phyloP scores from a whole-genome alignment of 495 filamentous ascomycete species.

The Penicillium bialowiezense region DNA sequence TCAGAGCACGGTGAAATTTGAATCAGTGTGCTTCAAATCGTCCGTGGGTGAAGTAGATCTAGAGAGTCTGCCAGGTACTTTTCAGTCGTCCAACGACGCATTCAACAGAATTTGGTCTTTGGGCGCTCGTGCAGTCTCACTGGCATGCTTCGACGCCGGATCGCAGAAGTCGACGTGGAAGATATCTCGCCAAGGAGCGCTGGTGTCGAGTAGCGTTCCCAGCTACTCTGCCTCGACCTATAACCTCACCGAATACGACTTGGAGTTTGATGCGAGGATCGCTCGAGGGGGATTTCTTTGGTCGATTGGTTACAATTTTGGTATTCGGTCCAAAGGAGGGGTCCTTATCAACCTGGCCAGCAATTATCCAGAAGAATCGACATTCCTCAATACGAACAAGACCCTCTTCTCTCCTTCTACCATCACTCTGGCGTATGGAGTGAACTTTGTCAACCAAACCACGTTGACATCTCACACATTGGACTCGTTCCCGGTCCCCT shows the following conservation, averaged over 20 bases:
- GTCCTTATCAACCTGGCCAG: background rate
- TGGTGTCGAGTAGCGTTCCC: background rate
- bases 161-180: background rate
- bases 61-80: background rate
- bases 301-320: background rate
- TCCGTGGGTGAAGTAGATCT: too few species aligned
- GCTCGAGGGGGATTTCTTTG: background rate
- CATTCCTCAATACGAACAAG: conserved; percentile 1
- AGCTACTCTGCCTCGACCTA: background rate
- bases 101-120: background rate
- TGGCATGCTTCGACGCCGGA: conserved; percentile 1
- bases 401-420: background rate
- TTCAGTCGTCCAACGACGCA: background rate
- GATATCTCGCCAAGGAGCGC: background rate
- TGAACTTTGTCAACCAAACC: conserved; percentile 1
- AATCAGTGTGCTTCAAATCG: background rate
- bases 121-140: conserved; percentile 1
- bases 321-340: background rate
- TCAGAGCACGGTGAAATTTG: background rate
- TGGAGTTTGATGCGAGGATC: background rate
- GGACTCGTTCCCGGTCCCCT: background rate
- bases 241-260: background rate
- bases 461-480: background rate
- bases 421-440: background rate
- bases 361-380: background rate